Percentiles rank a stretch among this genome's conserved stretches.
Evolutionary conservation across 169 alveolate species (phyloP).

Genomic region (Haemoproteus tartakovskyi): DNA sequence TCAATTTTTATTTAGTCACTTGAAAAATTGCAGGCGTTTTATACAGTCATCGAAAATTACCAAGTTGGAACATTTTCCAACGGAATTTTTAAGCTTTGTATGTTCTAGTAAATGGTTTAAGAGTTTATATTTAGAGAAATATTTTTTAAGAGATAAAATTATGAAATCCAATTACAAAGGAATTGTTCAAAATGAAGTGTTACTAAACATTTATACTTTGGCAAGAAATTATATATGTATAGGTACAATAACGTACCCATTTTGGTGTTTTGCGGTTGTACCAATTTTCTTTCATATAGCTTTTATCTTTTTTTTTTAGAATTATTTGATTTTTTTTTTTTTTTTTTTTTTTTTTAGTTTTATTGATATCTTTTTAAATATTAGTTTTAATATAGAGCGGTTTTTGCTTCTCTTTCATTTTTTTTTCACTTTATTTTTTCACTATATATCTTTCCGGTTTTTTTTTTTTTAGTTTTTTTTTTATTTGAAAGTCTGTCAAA

Average conservation of each 20-base stretch:
- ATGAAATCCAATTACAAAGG: conserved; percentile 29
- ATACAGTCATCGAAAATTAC: too few species aligned
- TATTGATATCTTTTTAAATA: neutral
- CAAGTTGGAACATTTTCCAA: too few species aligned
- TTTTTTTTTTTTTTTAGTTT: neutral
- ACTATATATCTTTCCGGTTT: too few species aligned
- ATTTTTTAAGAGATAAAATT: conserved; percentile 30
- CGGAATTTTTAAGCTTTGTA: conserved; percentile 33
- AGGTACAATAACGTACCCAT: conserved; percentile 46
- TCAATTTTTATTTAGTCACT: too few species aligned
- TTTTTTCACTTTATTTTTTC: too few species aligned
- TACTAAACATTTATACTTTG: conserved; percentile 36
- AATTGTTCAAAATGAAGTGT: conserved; percentile 19
- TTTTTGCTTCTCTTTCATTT: neutral
- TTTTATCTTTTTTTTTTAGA: conserved; percentile 46
- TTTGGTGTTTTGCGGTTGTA: conserved; percentile 41
- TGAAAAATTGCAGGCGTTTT: too few species aligned
- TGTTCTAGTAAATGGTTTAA: conserved; percentile 53
- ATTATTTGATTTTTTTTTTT: neutral
- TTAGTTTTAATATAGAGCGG: too few species aligned
- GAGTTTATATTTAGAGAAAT: conserved; percentile 15
- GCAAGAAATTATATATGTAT: conserved; percentile 57
- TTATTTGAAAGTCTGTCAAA: too few species aligned
- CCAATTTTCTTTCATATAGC: conserved; percentile 40
- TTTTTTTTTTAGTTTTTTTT: too few species aligned